Conservation (phyloP, 345 rosid genomes). For the Rhizophora apiculata region DNA sequence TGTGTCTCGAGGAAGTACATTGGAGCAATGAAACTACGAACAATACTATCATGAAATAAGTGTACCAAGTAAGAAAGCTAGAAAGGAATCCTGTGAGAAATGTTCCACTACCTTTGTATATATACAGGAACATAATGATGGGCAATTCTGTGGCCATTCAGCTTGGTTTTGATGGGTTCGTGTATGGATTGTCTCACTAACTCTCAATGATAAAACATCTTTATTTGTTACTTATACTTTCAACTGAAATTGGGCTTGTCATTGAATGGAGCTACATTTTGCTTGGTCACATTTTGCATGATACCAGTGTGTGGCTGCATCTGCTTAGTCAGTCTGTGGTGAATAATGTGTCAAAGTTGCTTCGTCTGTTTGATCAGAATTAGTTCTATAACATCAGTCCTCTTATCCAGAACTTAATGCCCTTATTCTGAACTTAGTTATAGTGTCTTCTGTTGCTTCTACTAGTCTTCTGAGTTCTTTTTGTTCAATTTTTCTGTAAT, state of each 20-base stretch:
- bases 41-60: background rate
- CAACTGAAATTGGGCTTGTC: background rate
- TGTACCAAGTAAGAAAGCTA: background rate
- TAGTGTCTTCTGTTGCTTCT: no score
- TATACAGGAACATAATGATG: background rate
- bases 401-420: no score
- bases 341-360: no score
- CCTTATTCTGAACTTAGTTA: no score
- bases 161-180: conserved; percentile 31
- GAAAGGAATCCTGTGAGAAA: background rate
- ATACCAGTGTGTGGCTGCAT: no score
- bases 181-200: background rate
- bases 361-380: no score
- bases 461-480: no score
- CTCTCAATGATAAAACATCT: background rate
- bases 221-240: background rate
- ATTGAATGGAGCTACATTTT: no score
- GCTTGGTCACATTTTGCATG: no score
- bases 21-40: background rate
- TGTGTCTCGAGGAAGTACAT: background rate
- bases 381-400: no score
- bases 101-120: conserved; percentile 3
- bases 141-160: conserved; percentile 12
- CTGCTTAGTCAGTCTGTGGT: no score
- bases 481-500: no score